phyloP scores from a whole-genome alignment of 1,284 basidiomycete species.

The Melampsora medusae region DNA sequence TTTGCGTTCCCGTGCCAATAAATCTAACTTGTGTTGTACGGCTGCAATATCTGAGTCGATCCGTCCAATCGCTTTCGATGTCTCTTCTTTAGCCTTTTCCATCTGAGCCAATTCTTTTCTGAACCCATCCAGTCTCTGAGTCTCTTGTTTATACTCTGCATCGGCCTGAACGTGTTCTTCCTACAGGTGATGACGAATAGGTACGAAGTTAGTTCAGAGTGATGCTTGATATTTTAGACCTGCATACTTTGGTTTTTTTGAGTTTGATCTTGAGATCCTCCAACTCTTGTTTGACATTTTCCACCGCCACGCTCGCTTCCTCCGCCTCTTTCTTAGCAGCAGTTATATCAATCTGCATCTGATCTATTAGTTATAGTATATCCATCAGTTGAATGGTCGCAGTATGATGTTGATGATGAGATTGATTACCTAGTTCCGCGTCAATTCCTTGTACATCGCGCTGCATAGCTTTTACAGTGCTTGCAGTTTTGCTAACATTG shows the following conservation, averaged over 20 bases:
- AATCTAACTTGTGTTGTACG: slow-evolving; percentile 61
- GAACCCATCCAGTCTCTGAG: slow-evolving; percentile 78
- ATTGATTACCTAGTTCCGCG: slow-evolving; percentile 74
- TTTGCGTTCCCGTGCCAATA: slow-evolving; percentile 58
- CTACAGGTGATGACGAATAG: slow-evolving; percentile 56
- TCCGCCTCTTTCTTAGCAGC: slow-evolving; percentile 63
- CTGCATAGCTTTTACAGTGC: slow-evolving; percentile 77
- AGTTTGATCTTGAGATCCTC: slow-evolving; percentile 63
- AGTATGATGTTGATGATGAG: slow-evolving; percentile 11
- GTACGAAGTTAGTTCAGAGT: slow-evolving; percentile 6
- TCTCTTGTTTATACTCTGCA: slow-evolving; percentile 72
- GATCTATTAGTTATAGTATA: slow-evolving; percentile 60
- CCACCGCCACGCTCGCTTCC: slow-evolving; percentile 65
- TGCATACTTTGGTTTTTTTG: slow-evolving; percentile 61
- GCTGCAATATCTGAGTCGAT: slow-evolving; percentile 69
- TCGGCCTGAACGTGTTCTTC: slow-evolving; percentile 66
- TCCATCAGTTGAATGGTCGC: slow-evolving; percentile 4
- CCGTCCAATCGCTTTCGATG: slow-evolving; percentile 72
- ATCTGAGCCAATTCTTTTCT: slow-evolving; percentile 82
- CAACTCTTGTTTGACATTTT: slow-evolving; percentile 67
- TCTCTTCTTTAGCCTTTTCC: slow-evolving; percentile 73
- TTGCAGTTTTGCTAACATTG: slow-evolving; percentile 73
- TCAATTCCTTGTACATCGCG: slow-evolving; percentile 82
- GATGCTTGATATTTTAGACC: neutral
- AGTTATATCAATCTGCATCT: slow-evolving; percentile 76